phyloP scores from a whole-genome alignment of 1,284 basidiomycete genomes.

The Trichosporon sp. region DNA sequence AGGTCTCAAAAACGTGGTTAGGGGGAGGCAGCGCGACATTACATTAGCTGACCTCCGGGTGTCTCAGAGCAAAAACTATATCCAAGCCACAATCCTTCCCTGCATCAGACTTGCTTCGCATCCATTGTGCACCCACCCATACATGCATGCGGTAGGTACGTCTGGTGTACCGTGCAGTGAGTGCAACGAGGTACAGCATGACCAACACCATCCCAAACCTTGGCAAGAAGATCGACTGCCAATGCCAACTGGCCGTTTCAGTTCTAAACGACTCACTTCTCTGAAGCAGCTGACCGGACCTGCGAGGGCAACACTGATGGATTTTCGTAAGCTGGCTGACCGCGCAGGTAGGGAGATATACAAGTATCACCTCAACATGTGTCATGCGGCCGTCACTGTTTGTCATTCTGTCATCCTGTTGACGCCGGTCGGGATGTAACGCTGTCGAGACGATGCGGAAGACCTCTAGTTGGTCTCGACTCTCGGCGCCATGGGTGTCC shows the following conservation, averaged over 20 bases:
- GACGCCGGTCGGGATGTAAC: background rate
- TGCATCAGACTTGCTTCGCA: background rate
- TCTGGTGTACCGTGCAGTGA: background rate
- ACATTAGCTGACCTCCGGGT: constrained; percentile 6
- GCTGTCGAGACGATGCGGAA: background rate
- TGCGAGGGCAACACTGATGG: background rate
- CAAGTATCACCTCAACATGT: background rate
- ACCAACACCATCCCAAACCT: too few species aligned
- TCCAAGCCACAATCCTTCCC: constrained; percentile 1
- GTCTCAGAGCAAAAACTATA: constrained; percentile 17
- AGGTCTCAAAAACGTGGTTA: background rate
- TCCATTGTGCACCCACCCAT: background rate
- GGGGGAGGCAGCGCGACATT: constrained; percentile 3
- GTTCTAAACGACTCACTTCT: too few species aligned
- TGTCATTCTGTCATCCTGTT: background rate
- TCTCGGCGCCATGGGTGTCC: background rate
- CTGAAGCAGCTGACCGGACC: too few species aligned
- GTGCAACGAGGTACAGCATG: too few species aligned
- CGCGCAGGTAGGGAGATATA: background rate
- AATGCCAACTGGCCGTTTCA: too few species aligned
- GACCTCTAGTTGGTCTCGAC: background rate
- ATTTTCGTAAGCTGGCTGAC: background rate
- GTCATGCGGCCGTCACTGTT: background rate
- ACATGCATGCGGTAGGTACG: background rate
- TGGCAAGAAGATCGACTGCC: too few species aligned